Conservation (phyloP, 2,329 filamentous ascomycete genomes). For the Annulohypoxylon truncatum region DNA sequence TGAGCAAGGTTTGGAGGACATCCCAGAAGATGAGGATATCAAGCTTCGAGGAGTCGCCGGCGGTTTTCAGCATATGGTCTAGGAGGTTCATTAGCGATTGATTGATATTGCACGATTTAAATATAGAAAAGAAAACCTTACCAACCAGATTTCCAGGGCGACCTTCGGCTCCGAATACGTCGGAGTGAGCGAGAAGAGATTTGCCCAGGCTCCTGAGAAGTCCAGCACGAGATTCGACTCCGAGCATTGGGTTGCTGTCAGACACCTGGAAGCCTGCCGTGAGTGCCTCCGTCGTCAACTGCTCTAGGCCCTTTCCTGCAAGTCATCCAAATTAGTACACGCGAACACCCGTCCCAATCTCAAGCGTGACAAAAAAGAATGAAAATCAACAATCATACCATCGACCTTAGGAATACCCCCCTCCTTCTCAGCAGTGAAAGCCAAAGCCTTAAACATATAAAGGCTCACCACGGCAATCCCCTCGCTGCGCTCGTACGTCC, state of each 20-base stretch:
- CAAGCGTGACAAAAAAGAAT: too few relatives aligned
- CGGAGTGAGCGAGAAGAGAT: slow-evolving; percentile 6
- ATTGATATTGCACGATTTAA: too few relatives aligned
- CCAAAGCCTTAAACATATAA: slow-evolving; percentile 18
- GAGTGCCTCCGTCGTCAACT: slow-evolving; percentile 1
- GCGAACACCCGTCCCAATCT: not conserved
- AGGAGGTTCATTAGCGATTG: not conserved
- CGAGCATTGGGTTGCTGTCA: slow-evolving; percentile 6
- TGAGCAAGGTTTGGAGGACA: slow-evolving; percentile 11
- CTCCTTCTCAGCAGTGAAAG: not conserved
- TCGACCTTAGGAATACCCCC: slow-evolving; percentile 5
- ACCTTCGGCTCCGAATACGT: slow-evolving; percentile 15
- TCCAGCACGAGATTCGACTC: slow-evolving; percentile 5
- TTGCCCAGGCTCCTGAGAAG: slow-evolving; percentile 17
- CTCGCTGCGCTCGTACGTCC: slow-evolving; percentile 20
- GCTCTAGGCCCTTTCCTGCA: slow-evolving; percentile 10
- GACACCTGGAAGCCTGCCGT: slow-evolving; percentile 17
- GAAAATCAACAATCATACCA: not conserved
- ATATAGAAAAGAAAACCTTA: not conserved
- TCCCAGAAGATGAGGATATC: slow-evolving; percentile 18
- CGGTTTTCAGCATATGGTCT: slow-evolving; percentile 18
- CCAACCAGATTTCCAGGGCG: slow-evolving; percentile 23
- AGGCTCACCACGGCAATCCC: slow-evolving; percentile 20
- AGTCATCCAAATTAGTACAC: not conserved
- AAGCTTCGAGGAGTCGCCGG: slow-evolving; percentile 4